Evolutionary conservation across 2,329 filamentous ascomycete genomes (phyloP).

Genomic region (Hypoxylon sp.): DNA sequence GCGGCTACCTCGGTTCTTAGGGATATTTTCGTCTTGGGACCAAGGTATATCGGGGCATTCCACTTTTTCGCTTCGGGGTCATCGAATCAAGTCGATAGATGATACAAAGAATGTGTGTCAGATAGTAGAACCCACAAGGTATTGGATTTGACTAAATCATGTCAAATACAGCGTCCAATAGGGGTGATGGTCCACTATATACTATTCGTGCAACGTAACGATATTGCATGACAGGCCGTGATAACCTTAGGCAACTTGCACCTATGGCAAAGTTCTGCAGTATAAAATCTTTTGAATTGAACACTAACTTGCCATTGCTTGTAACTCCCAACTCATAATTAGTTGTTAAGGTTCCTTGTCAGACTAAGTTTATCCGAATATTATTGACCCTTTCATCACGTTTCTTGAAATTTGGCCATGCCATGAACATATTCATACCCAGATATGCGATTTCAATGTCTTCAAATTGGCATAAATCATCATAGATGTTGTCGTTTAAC

Average conservation of each 20-base stretch:
- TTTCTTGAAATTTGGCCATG: not conserved
- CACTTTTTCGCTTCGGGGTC: constrained; percentile 19
- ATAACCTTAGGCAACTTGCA: not conserved
- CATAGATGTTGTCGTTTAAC: constrained; percentile 39
- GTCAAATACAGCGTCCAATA: constrained; percentile 3
- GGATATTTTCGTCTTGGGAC: not conserved
- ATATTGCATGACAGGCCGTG: not conserved
- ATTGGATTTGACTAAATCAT: not conserved
- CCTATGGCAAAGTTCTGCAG: not conserved
- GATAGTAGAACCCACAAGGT: constrained; percentile 1
- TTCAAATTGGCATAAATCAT: constrained; percentile 38
- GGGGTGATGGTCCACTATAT: not conserved
- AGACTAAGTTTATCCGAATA: not conserved
- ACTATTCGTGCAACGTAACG: constrained; percentile 8
- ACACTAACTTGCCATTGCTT: not conserved
- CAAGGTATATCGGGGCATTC: constrained; percentile 12
- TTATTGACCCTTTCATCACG: not conserved
- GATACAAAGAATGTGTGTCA: constrained; percentile 3
- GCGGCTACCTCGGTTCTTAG: constrained; percentile 27
- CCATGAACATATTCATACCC: not conserved
- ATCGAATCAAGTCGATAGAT: constrained; percentile 19
- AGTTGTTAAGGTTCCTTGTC: not conserved
- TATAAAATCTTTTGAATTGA: not conserved
- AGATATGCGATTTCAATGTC: not conserved
- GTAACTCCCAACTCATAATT: not conserved